Conservation (phyloP, 192 early-diverging fungal genomes). For the Backusella parvicylindrica region DNA sequence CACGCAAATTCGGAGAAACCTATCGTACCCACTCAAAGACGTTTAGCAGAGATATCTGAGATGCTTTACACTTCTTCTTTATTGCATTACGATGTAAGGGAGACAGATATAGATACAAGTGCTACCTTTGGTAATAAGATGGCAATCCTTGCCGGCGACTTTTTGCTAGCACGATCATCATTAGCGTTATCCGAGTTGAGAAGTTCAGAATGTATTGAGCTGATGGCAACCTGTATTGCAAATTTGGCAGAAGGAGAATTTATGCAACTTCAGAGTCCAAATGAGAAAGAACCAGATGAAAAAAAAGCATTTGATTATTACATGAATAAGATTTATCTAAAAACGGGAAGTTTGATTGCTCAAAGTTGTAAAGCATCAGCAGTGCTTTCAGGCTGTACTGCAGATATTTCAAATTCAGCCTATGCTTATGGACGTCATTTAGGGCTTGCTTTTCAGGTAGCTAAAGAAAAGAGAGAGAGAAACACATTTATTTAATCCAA, state of each 20-base stretch:
- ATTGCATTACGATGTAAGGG: constrained; percentile 90
- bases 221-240: constrained; percentile 88
- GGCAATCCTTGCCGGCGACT: constrained; percentile 93
- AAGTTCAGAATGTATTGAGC: constrained; percentile 88
- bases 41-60: constrained; percentile 96
- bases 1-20: constrained; percentile 4
- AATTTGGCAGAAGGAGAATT: constrained; percentile 97
- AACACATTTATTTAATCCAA: not conserved
- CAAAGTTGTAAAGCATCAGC: constrained; percentile 87
- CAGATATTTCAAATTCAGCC: constrained; percentile 70
- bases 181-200: constrained; percentile 84
- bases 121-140: constrained; percentile 95
- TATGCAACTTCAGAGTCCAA: constrained; percentile 86
- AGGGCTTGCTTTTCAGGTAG: constrained; percentile 92
- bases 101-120: constrained; percentile 73
- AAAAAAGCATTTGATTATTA: constrained; percentile 83
- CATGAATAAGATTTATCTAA: constrained; percentile 93
- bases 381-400: constrained; percentile 74
- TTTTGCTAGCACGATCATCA: constrained; percentile 88
- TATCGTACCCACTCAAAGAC: constrained; percentile 85
- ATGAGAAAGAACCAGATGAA: constrained; percentile 32
- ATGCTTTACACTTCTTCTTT: constrained; percentile 98
- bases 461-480: not conserved
- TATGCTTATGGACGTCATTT: constrained; percentile 84
- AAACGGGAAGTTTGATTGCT: constrained; percentile 92